These are phyloP conservation scores for Asterophora parasitica DNA, from an alignment of 768 basidiomycete genomes.

Conservation along the genomic window DNA sequence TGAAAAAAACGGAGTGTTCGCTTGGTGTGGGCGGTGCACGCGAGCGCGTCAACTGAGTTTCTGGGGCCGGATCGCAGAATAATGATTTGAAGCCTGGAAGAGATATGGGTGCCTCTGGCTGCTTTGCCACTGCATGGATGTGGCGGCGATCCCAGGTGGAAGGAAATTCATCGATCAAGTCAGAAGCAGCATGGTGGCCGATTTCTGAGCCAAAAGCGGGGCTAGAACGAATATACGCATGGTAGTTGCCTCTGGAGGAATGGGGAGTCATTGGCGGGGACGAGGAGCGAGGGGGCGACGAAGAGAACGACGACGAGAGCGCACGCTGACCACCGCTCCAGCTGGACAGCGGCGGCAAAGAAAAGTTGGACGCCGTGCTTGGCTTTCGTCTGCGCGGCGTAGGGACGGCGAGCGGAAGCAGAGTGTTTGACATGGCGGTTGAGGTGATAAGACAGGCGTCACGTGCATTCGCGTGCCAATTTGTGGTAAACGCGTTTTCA, in stretches of 20 bases:
- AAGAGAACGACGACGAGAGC: conserved; percentile 20
- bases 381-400: conserved; percentile 19
- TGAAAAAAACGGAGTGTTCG: conserved; percentile 19
- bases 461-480: conserved; percentile 35
- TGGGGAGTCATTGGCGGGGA: conserved; percentile 37
- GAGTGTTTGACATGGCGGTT: conserved; percentile 37
- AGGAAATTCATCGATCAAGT: conserved; percentile 25
- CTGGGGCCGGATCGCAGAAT: conserved; percentile 22
- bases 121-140: conserved; percentile 13
- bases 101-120: conserved; percentile 18
- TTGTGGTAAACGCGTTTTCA: conserved; percentile 40
- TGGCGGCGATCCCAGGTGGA: conserved; percentile 21
- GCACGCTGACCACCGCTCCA: conserved; percentile 17
- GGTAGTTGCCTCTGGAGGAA: conserved; percentile 19
- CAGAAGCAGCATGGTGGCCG: conserved; percentile 14
- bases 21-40: conserved; percentile 31
- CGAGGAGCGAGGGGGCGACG: conserved; percentile 34
- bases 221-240: conserved; percentile 33
- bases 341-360: conserved; percentile 15
- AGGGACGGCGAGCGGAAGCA: conserved; percentile 24
- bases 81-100: conserved; percentile 26
- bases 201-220: conserved; percentile 26
- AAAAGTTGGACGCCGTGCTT: conserved; percentile 14
- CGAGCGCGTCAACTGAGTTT: conserved; percentile 28
- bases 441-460: conserved; percentile 40